Percentiles rank a stretch among this genome's conserved stretches.
Conservation (phyloP, 495 filamentous ascomycete genomes). For the Trichoderma reesei region DNA sequence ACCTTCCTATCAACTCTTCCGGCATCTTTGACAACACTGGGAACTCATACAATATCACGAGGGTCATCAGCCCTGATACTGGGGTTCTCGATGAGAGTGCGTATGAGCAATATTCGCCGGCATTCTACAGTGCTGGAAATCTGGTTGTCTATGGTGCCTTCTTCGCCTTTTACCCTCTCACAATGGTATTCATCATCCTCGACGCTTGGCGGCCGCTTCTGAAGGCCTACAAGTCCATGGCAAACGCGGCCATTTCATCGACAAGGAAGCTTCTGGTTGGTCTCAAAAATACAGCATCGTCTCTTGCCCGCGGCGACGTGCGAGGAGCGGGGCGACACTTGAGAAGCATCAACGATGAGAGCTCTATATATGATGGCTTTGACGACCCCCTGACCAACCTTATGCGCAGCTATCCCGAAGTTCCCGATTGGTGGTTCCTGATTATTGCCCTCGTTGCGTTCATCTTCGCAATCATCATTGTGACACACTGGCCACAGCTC, state of each 20-base stretch:
- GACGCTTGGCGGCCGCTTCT: slow-evolving; percentile 2
- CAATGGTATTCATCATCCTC: slow-evolving; percentile 27
- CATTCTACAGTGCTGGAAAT: slow-evolving; percentile 29
- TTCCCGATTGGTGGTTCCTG: slow-evolving; percentile 36
- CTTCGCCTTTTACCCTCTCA: slow-evolving; percentile 32
- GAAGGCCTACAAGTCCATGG: neutral
- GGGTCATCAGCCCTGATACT: slow-evolving; percentile 21
- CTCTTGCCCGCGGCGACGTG: slow-evolving; percentile 17
- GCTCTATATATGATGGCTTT: slow-evolving; percentile 18
- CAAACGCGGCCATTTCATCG: slow-evolving; percentile 21
- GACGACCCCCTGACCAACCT: slow-evolving; percentile 25
- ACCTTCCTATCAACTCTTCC: slow-evolving; percentile 32
- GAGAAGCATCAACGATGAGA: slow-evolving; percentile 11
- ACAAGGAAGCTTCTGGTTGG: slow-evolving; percentile 27
- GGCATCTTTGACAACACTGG: slow-evolving; percentile 30
- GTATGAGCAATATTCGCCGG: slow-evolving; percentile 32
- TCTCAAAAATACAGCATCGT: slow-evolving; percentile 18
- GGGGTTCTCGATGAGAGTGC: slow-evolving; percentile 28
- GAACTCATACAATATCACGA: slow-evolving; percentile 26
- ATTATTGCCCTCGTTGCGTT: slow-evolving; percentile 25
- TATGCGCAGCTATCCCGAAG: slow-evolving; percentile 31
- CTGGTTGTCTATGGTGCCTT: slow-evolving; percentile 28
- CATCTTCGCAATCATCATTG: slow-evolving; percentile 32
- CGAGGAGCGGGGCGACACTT: neutral
- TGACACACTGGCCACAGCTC: slow-evolving; percentile 19